Evolutionary conservation across 495 filamentous ascomycete genomes (phyloP), one percentile per base, ranked within the genome.

Genomic region (Aspergillus diversus): DNA sequence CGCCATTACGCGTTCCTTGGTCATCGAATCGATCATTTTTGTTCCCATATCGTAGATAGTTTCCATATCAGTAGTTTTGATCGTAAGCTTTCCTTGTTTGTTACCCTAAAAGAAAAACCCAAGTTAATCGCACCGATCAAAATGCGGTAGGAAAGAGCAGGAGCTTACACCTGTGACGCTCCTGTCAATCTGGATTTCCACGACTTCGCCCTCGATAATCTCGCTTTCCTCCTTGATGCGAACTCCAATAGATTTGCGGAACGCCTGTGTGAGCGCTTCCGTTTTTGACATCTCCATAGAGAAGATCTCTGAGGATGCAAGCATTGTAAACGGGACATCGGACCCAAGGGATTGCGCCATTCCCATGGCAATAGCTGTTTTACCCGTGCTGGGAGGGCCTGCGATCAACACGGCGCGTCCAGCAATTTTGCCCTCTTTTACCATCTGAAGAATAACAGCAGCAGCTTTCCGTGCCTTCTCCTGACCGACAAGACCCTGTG

Each of bases 31-130:
- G 65, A 99, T 97, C 96, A 98, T 97, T 78, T 98, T 97, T 57
- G 89, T 93, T 46, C 95, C 95, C 92, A 99, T 95, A 67, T 99
- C 95, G 82, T 97, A 99, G 67, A 98, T 92, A 17, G 95, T 97
- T 77, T 99, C 95, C 95, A 99, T 99, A 72, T 99, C 96, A 67
- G 94, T 97, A 17, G 95, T 99, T 76, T 98, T 99, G 77, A 99
- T 97, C 8, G 95, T 99, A 65, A 99, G 90, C 76, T 98, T 99
- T 67, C 95, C 95, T 84, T 97, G 93, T 82, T 97, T 97, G 74
- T 92, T 93, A 64, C 84, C 86, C 87, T 90, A 55, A 33, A 63
- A 17, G 21, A 77, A 43, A 77, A 71, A 13, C 31, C 21, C 13
- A 4, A 32, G 12, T 17, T 32, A 32, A 7, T 8, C 33, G 17